Evolutionary conservation across 805 yeast genomes (phyloP).

Genomic region (Saturnispora besseyi): DNA sequence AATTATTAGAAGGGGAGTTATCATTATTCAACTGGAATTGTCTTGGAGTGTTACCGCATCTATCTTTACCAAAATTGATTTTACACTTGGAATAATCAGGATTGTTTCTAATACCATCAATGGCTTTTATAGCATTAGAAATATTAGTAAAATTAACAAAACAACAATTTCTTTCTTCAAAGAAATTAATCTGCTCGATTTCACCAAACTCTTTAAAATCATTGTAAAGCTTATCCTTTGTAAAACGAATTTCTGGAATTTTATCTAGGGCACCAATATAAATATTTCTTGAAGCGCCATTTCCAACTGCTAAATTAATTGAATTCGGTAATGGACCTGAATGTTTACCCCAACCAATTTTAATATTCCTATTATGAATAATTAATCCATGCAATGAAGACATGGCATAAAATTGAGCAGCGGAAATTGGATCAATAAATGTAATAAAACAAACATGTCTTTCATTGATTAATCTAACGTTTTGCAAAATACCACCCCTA

Average conservation of each 20-base stretch:
- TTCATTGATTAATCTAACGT: conserved; percentile 70
- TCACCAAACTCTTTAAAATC: conserved; percentile 84
- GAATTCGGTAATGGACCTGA: conserved; percentile 87
- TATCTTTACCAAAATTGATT: conserved; percentile 86
- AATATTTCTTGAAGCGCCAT: conserved; percentile 90
- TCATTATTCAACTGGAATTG: conserved; percentile 35
- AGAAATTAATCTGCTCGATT: conserved; percentile 87
- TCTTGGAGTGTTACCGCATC: conserved; percentile 92
- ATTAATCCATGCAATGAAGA: conserved; percentile 83
- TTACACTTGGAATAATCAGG: conserved; percentile 61
- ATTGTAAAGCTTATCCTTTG: conserved; percentile 44
- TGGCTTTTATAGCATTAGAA: conserved; percentile 83
- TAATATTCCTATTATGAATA: conserved; percentile 76
- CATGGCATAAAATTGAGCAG: conserved; percentile 95
- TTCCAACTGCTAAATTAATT: conserved; percentile 78
- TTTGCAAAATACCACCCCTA: conserved; percentile 87
- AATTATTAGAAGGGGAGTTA: background rate
- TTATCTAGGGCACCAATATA: conserved; percentile 58
- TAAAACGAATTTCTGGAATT: conserved; percentile 23
- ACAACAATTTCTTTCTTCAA: conserved; percentile 78
- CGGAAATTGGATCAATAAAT: conserved; percentile 93
- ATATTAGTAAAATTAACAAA: conserved; percentile 88
- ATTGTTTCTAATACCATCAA: conserved; percentile 79
- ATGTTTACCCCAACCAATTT: conserved; percentile 97
- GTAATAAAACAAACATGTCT: conserved; percentile 92